phyloP scores from a whole-genome alignment of 2,329 filamentous ascomycete species.

The Ampelomyces quisqualis region DNA sequence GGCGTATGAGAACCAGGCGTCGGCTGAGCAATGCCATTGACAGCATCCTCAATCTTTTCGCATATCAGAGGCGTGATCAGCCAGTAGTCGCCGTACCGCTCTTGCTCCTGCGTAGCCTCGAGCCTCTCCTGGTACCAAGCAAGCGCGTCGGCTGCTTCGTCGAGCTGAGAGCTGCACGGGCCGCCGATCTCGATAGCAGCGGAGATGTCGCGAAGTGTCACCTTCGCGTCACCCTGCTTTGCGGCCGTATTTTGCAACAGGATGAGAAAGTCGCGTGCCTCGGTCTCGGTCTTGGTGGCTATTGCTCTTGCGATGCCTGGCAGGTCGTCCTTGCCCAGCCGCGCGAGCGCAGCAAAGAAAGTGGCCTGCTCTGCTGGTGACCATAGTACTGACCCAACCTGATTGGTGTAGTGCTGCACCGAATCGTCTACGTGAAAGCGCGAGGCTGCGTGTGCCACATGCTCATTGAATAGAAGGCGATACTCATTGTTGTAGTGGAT shows the following conservation, averaged over 20 bases:
- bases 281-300: conserved; percentile 69
- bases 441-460: conserved; percentile 20
- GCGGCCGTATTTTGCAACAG: conserved; percentile 58
- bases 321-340: conserved; percentile 64
- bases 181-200: conserved; percentile 71
- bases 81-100: conserved; percentile 66
- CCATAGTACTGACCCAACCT: conserved; percentile 73
- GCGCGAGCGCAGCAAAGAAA: conserved; percentile 67
- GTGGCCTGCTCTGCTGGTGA: conserved; percentile 66
- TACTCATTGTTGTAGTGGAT: conserved; percentile 51
- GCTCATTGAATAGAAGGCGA: conserved; percentile 39
- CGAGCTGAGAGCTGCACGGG: conserved; percentile 65
- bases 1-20: conserved; percentile 21
- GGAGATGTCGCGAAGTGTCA: conserved; percentile 59
- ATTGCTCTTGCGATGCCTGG: conserved; percentile 63
- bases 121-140: conserved; percentile 63
- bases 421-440: conserved; percentile 14
- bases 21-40: conserved; percentile 6
- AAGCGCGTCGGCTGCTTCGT: conserved; percentile 67
- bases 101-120: conserved; percentile 61
- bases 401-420: conserved; percentile 46
- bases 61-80: conserved; percentile 55
- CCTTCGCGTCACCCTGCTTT: conserved; percentile 38
- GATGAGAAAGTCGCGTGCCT: conserved; percentile 69
- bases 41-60: conserved; percentile 35